Evolutionary conservation across 2,329 filamentous ascomycete genomes (phyloP), one percentile per base, ranked within the genome.

Genomic region (Conoideocrella luteorostrata): DNA sequence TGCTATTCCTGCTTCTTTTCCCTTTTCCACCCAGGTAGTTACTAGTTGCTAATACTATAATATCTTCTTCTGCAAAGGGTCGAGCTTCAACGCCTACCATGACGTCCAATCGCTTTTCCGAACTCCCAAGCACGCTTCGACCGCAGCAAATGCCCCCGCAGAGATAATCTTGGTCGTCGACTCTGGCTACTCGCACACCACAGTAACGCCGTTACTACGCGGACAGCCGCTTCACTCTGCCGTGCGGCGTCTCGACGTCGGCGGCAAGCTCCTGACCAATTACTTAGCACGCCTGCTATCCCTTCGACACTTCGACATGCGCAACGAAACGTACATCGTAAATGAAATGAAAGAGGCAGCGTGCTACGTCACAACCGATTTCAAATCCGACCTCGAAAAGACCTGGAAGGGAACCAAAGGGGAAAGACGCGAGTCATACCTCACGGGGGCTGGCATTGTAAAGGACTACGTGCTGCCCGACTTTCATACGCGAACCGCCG

Each of bases 311-410:
- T 95, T 94, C 64, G 91, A 96, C 61, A 90, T 98, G 80, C 82
- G 93, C 49, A 90, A 95, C 62, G 93, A 98, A 56, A 84, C 86
- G 1, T 84, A 94, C 62, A 84, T 97, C 40, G 88, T 96, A 60
- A 95, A 95, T 56, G 87, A 96, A 62, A 90, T 97, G 64, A 98
- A 98, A 60, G 93, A 98, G 61, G 76, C 84, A 4, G 82, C 86
- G 1, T 95, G 88, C 59, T 97, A 86, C 55, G 82, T 96, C 10
- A 85, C 86, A 3, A 68, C 78, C 1, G 80, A 94, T 57, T 96
- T 97, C 62, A 70, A 73, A 21, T 58, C 62, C 6, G 88, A 96
- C 53, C 75, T 98, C 28, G 90, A 97, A 50, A 76, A 74, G 50
- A 84, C 82, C 0, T 95, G 89, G 88, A 93, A 88, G 62, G 86